These are phyloP conservation scores for Bipolaris bicolor DNA, from an alignment of 2,329 filamentous ascomycete genomes.

Conservation along the genomic window DNA sequence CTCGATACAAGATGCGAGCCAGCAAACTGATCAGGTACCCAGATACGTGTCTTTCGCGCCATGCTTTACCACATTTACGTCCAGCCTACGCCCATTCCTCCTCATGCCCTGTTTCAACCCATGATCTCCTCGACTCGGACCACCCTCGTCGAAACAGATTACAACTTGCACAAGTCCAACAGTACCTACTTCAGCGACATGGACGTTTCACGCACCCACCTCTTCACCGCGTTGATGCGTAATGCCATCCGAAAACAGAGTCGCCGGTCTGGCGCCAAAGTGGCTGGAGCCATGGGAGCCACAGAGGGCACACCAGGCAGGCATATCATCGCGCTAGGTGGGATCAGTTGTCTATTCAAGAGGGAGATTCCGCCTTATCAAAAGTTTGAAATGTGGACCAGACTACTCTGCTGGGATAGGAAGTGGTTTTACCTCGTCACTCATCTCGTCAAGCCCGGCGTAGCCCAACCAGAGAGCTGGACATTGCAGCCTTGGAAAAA, in stretches of 20 bases:
- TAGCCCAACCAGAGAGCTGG: conserved; percentile 50
- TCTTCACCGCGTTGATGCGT: conserved; percentile 65
- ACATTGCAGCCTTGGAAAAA: conserved; percentile 56
- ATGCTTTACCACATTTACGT: conserved; percentile 57
- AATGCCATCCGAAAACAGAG: conserved; percentile 51
- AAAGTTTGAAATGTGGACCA: conserved; percentile 57
- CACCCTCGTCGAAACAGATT: conserved; percentile 79
- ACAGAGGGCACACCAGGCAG: conserved; percentile 30
- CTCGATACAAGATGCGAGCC: not conserved
- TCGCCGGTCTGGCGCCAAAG: conserved; percentile 28
- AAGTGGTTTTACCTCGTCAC: conserved; percentile 59
- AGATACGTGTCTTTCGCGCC: conserved; percentile 56
- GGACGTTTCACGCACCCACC: conserved; percentile 80
- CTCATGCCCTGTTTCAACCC: conserved; percentile 74
- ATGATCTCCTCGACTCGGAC: conserved; percentile 70
- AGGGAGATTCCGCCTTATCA: conserved; percentile 54
- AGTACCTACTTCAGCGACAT: conserved; percentile 87
- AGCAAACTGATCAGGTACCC: conserved; percentile 16
- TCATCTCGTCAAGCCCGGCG: conserved; percentile 55
- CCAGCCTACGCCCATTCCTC: conserved; percentile 51
- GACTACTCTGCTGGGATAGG: conserved; percentile 56
- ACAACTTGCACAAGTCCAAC: conserved; percentile 84
- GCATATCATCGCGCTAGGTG: conserved; percentile 54
- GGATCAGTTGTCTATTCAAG: conserved; percentile 56
- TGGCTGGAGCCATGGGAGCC: conserved; percentile 23